Evolutionary conservation across 1,284 basidiomycete species (phyloP).

Genomic region (Pholiota adiposa): DNA sequence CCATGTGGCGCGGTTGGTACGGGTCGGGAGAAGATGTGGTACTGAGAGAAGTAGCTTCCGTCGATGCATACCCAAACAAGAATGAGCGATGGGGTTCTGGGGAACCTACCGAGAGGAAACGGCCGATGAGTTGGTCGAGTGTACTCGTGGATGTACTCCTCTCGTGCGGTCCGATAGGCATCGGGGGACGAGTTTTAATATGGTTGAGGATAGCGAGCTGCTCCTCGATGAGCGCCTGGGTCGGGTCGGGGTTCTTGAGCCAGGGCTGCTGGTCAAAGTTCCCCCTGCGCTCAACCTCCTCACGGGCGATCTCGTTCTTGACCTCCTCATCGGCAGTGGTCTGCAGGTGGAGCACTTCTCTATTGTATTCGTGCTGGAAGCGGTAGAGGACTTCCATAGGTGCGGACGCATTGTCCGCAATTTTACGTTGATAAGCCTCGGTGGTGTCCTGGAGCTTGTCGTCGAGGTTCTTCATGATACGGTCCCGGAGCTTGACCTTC

Average conservation of each 20-base stretch:
- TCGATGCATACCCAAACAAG: background rate
- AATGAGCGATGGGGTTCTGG: background rate
- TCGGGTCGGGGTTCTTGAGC: constrained; percentile 13
- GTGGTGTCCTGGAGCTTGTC: constrained; percentile 19
- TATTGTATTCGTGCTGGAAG: constrained; percentile 21
- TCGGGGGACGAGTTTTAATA: constrained; percentile 12
- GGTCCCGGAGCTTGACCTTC: constrained; percentile 24
- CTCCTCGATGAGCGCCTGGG: constrained; percentile 23
- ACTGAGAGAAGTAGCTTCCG: constrained; percentile 5
- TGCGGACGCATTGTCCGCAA: constrained; percentile 13
- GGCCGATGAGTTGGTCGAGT: background rate
- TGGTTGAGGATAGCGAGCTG: constrained; percentile 24
- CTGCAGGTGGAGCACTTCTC: constrained; percentile 18
- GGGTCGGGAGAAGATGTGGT: constrained; percentile 1
- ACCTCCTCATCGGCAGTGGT: constrained; percentile 23
- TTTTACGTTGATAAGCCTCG: constrained; percentile 18
- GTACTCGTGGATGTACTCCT: constrained; percentile 4
- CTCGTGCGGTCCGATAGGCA: background rate
- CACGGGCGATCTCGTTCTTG: constrained; percentile 21
- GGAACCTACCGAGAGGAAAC: background rate
- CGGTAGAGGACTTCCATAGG: constrained; percentile 18
- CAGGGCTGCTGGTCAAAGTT: background rate
- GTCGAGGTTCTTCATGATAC: constrained; percentile 24
- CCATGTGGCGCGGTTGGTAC: background rate
- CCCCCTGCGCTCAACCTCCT: constrained; percentile 18